Percentiles rank a stretch among this genome's conserved stretches.
These are phyloP conservation scores for Leishmania aethiopica DNA, from an alignment of 208 protist genomes.

Conservation along the genomic window DNA sequence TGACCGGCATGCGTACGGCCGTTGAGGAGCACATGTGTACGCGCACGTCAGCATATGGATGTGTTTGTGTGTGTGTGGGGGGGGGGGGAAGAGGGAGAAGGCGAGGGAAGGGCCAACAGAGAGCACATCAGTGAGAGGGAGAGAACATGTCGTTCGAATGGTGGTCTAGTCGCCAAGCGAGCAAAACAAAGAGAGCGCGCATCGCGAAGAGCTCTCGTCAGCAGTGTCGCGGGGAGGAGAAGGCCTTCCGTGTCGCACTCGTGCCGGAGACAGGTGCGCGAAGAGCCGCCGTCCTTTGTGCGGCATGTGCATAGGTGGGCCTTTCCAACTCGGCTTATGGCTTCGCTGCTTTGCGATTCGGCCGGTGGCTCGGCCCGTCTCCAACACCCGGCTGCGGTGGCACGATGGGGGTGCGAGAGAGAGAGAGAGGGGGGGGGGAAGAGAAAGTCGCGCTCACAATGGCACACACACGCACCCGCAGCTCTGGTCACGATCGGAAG, in stretches of 20 bases:
- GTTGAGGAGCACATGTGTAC: not conserved
- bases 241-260: not conserved
- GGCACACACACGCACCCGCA: not conserved
- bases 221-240: not conserved
- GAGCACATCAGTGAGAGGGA: not conserved
- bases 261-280: not conserved
- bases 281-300: not conserved
- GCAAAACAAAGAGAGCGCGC: not conserved
- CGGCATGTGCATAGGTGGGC: not conserved
- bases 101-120: no score
- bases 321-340: not conserved
- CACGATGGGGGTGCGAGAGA: not conserved
- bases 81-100: not conserved
- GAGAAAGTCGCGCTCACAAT: not conserved
- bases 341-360: not conserved
- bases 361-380: not conserved
- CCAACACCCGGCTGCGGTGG: not conserved
- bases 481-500: not conserved
- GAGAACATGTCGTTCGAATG: not conserved
- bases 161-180: not conserved
- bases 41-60: not conserved
- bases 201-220: not conserved
- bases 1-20: not conserved
- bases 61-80: not conserved
- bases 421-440: no score